Percentiles rank a stretch among this genome's conserved stretches.
Evolutionary conservation across 1,284 basidiomycete genomes (phyloP).

Genomic region (Sporisorium exsertum): DNA sequence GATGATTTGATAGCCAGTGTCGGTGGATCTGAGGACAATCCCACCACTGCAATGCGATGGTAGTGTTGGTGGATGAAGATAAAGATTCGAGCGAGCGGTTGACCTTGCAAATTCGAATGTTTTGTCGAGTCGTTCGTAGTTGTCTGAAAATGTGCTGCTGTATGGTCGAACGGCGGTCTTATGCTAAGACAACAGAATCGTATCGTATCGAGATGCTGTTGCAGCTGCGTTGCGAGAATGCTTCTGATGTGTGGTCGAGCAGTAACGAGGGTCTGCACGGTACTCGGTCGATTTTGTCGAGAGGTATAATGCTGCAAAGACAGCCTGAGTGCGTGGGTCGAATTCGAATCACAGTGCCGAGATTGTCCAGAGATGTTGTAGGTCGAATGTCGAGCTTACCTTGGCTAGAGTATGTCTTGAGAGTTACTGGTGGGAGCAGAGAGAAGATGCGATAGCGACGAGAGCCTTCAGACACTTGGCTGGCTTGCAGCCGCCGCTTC

Average conservation of each 20-base stretch:
- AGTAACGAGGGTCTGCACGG: not conserved
- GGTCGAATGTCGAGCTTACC: conserved; percentile 42
- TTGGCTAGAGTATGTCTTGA: conserved; percentile 55
- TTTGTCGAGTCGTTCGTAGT: not conserved
- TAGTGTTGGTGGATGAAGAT: not conserved
- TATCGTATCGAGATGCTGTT: not conserved
- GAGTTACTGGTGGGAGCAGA: conserved; percentile 51
- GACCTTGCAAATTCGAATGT: not conserved
- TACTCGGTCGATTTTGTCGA: not conserved
- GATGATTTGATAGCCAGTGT: not conserved
- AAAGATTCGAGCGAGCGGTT: not conserved
- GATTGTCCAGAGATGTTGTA: conserved; percentile 23
- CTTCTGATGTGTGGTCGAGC: not conserved
- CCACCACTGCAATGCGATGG: conserved; percentile 18
- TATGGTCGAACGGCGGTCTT: not conserved
- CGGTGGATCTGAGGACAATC: conserved; percentile 21
- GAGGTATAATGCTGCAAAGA: conserved; percentile 1
- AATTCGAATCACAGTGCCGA: conserved; percentile 13
- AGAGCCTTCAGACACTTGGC: conserved; percentile 33
- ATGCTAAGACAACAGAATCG: not conserved
- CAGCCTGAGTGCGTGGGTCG: not conserved
- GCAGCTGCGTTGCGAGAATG: not conserved
- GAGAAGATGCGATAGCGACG: conserved; percentile 45
- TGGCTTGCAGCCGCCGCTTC: conserved; percentile 4
- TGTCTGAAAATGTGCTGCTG: not conserved